Conservation (phyloP, 83 land plant species). For the Larix sibirica region DNA sequence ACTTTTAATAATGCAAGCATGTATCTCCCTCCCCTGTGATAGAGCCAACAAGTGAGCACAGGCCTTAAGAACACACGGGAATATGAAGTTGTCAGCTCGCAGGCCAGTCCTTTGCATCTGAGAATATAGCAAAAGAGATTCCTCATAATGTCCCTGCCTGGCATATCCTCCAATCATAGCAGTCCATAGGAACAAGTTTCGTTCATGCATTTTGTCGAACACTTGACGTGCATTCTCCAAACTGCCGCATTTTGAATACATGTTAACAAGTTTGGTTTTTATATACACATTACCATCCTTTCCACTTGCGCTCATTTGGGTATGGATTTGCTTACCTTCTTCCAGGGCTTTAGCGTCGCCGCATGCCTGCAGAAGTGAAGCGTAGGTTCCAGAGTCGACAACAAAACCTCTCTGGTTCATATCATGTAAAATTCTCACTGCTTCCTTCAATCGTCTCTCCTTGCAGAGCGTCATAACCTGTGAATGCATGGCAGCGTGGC, state of each 20-base stretch:
- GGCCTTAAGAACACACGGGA: constrained; percentile 15
- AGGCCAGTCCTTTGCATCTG: constrained; percentile 19
- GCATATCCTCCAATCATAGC: constrained; percentile 31
- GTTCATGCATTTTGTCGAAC: constrained; percentile 5
- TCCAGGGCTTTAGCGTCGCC: neutral
- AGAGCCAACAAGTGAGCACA: neutral
- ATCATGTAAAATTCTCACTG: neutral
- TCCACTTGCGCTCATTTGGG: constrained; percentile 16
- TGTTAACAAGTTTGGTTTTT: constrained; percentile 15
- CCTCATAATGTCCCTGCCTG: neutral
- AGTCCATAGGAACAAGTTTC: constrained; percentile 33
- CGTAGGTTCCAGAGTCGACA: neutral
- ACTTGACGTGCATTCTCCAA: constrained; percentile 10
- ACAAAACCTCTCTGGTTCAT: neutral
- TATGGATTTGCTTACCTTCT: constrained; percentile 20
- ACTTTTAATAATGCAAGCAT: constrained; percentile 3
- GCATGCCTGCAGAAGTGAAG: constrained; percentile 3
- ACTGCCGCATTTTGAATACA: constrained; percentile 17
- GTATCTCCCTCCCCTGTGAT: constrained; percentile 11
- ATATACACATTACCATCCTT: neutral
- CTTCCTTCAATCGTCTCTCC: neutral
- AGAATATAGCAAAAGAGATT: constrained; percentile 18
- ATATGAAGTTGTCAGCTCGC: constrained; percentile 19
- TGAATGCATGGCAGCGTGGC: too few species aligned
- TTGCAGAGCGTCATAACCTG: neutral